These are phyloP conservation scores for Diaporthe destruens DNA, from an alignment of 2,329 filamentous ascomycete genomes.

Conservation along the genomic window DNA sequence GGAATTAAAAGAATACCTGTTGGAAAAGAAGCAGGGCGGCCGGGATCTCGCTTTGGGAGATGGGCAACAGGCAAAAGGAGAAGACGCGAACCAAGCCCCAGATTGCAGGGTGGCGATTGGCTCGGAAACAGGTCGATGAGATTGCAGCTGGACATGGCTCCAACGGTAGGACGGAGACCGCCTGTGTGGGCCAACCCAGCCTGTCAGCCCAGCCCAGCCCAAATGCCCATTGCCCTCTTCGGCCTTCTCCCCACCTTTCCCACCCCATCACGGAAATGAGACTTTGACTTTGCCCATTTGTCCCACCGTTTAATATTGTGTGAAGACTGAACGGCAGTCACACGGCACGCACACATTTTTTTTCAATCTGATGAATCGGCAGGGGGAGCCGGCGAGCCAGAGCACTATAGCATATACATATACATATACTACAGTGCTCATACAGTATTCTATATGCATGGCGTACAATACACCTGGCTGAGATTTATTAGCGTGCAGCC, in stretches of 20 bases:
- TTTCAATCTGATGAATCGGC: not conserved
- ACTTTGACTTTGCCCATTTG: constrained; percentile 13
- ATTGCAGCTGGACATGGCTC: constrained; percentile 33
- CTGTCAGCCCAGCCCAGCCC: constrained; percentile 10
- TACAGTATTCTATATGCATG: not conserved
- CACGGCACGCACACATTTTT: not conserved
- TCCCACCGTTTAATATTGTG: constrained; percentile 25
- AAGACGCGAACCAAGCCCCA: constrained; percentile 33
- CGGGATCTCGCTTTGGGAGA: constrained; percentile 21
- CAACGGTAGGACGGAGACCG: constrained; percentile 25
- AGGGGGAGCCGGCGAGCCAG: not conserved
- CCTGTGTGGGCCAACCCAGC: not conserved
- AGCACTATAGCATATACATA: not conserved
- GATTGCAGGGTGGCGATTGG: constrained; percentile 35
- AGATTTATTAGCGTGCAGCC: constrained; percentile 4
- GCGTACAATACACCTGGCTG: not conserved
- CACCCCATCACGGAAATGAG: constrained; percentile 37
- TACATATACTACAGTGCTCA: too few species aligned
- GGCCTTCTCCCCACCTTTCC: constrained; percentile 19
- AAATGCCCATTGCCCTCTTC: constrained; percentile 29
- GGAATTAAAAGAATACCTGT: constrained; percentile 33
- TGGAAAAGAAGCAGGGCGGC: constrained; percentile 21
- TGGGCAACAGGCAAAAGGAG: constrained; percentile 33
- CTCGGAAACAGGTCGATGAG: constrained; percentile 23
- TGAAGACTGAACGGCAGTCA: constrained; percentile 9